phyloP scores from a whole-genome alignment of 352 stramenopile genomes.

The Peronospora farinosa region DNA sequence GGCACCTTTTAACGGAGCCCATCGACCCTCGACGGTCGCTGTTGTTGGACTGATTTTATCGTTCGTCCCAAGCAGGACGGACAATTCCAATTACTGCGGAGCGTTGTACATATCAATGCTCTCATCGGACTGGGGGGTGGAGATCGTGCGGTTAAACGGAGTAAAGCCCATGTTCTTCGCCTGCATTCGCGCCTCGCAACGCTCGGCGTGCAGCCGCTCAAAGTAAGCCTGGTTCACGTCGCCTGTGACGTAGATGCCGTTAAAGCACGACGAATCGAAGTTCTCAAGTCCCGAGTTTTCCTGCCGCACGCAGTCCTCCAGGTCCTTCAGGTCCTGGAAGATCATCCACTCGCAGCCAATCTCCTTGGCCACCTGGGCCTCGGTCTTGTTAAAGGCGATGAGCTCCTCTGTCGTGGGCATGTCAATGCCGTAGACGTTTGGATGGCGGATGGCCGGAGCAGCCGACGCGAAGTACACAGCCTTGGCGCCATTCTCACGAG shows the following conservation, averaged over 20 bases:
- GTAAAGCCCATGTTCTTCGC: slow-evolving; percentile 80
- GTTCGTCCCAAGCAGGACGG: slow-evolving; percentile 8
- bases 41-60: slow-evolving; percentile 15
- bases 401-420: slow-evolving; percentile 97
- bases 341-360: slow-evolving; percentile 95
- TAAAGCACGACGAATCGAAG: slow-evolving; percentile 98
- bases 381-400: slow-evolving; percentile 93
- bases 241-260: slow-evolving; percentile 94
- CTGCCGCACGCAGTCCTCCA: slow-evolving; percentile 83
- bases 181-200: slow-evolving; percentile 77
- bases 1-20: slow-evolving; percentile 3
- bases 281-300: slow-evolving; percentile 58
- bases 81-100: slow-evolving; percentile 47
- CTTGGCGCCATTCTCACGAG: slow-evolving; percentile 94
- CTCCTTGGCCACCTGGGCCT: slow-evolving; percentile 91
- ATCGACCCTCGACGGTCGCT: slow-evolving; percentile 8
- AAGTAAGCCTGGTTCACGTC: slow-evolving; percentile 87
- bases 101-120: slow-evolving; percentile 88
- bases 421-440: slow-evolving; percentile 99
- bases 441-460: slow-evolving; percentile 95
- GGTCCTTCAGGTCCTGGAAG: slow-evolving; percentile 88
- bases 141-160: slow-evolving; percentile 71
- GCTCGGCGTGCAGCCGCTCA: slow-evolving; percentile 66
- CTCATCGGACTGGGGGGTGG: slow-evolving; percentile 71
- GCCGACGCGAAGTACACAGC: slow-evolving; percentile 95